These are phyloP conservation scores for Inga laurina DNA, from an alignment of 306 rosid species.

Conservation along the genomic window DNA sequence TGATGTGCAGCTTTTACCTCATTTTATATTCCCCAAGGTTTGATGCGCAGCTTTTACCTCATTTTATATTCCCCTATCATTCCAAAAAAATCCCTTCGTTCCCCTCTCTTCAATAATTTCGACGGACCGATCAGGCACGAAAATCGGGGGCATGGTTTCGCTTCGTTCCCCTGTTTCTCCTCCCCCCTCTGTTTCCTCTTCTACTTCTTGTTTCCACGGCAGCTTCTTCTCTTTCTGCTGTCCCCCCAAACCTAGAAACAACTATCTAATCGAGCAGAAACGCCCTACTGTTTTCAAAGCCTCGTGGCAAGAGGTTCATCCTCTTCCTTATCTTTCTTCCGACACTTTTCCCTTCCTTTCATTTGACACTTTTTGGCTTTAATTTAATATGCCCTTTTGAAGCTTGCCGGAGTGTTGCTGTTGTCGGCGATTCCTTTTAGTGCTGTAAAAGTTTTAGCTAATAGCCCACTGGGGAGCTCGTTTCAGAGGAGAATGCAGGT, in stretches of 20 bases:
- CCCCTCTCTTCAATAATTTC: neutral
- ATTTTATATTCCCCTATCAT: too few relatives aligned
- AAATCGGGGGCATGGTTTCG: constrained; percentile 37
- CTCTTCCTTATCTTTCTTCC: neutral
- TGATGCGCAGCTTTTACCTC: too few relatives aligned
- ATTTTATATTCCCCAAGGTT: too few relatives aligned
- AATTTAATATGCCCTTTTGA: neutral
- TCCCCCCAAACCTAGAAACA: constrained; percentile 26
- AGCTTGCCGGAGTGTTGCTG: constrained; percentile 87
- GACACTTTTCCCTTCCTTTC: neutral
- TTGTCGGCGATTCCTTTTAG: constrained; percentile 94
- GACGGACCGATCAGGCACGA: neutral
- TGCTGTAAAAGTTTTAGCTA: constrained; percentile 86
- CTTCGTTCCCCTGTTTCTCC: constrained; percentile 23
- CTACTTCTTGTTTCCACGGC: constrained; percentile 28
- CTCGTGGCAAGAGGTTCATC: constrained; percentile 89
- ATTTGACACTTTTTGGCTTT: neutral
- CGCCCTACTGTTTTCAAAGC: constrained; percentile 48
- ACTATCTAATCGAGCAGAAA: neutral
- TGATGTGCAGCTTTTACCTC: too few relatives aligned
- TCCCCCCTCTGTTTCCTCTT: constrained; percentile 34
- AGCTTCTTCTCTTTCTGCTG: constrained; percentile 5
- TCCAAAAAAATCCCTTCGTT: too few relatives aligned
- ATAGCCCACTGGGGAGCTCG: constrained; percentile 81
- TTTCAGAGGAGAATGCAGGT: constrained; percentile 70